Evolutionary conservation across 192 early-diverging fungal genomes (phyloP).

Genomic region (Dissophora globulifera): DNA sequence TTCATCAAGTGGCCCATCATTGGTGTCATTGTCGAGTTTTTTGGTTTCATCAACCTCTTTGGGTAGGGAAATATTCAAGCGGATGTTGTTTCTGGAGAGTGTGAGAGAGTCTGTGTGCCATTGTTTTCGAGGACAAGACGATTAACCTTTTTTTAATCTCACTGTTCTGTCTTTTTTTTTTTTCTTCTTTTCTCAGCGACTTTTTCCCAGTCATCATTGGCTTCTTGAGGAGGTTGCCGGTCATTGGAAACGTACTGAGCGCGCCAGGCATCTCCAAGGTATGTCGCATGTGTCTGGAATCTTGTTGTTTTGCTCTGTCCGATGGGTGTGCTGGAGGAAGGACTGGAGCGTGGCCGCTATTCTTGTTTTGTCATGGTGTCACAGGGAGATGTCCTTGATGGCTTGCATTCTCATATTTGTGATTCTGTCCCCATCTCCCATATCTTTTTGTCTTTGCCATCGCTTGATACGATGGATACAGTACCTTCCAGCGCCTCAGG

Average conservation of each 20-base stretch:
- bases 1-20: conserved; percentile 91
- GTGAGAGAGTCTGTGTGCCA: too few relatives aligned
- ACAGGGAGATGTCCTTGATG: too few relatives aligned
- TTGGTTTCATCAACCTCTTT: conserved; percentile 98
- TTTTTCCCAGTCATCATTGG: conserved; percentile 94
- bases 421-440: background rate
- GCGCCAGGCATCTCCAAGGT: conserved; percentile 86
- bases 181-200: conserved; percentile 69
- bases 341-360: too few relatives aligned
- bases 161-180: background rate
- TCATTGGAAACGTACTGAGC: conserved; percentile 89
- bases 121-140: too few relatives aligned
- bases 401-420: too few relatives aligned
- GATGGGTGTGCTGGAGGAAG: too few relatives aligned
- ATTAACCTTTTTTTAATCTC: background rate
- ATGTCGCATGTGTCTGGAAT: too few relatives aligned
- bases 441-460: background rate
- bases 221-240: conserved; percentile 87
- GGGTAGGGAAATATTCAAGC: conserved; percentile 65
- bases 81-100: too few relatives aligned
- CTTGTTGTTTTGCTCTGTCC: too few relatives aligned
- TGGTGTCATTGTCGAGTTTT: conserved; percentile 88
- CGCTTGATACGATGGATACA: background rate
- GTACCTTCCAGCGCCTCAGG: conserved; percentile 17
- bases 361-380: too few relatives aligned